phyloP scores from a whole-genome alignment of 331 rosid genomes.

The Cucumis variabilis region DNA sequence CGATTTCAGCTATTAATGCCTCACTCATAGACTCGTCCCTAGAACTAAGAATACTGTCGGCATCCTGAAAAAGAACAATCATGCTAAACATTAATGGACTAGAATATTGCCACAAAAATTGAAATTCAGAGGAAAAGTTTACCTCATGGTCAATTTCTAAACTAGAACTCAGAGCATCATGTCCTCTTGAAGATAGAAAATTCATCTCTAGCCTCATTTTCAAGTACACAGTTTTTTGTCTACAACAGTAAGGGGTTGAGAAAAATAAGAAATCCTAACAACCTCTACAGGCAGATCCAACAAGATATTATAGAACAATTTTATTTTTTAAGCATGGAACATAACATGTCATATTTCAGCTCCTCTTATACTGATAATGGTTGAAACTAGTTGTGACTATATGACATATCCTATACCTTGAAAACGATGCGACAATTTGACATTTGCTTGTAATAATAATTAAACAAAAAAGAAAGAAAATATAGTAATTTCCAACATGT shows the following conservation, averaged over 20 bases:
- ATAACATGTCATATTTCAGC: not conserved
- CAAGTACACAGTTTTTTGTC: too few species aligned
- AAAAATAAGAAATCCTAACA: too few species aligned
- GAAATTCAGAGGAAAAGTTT: conserved; percentile 35
- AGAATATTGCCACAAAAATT: conserved; percentile 32
- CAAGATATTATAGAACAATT: not conserved
- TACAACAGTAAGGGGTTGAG: too few species aligned
- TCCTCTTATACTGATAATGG: not conserved
- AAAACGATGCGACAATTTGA: not conserved
- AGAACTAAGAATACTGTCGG: conserved; percentile 43
- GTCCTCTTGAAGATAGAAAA: conserved; percentile 41
- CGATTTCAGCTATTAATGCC: conserved; percentile 63
- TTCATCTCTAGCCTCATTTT: conserved; percentile 53
- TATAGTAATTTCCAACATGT: not conserved
- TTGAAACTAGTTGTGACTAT: not conserved
- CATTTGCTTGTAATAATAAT: not conserved
- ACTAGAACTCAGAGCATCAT: conserved; percentile 39
- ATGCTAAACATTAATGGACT: conserved; percentile 25
- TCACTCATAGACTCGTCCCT: conserved; percentile 51
- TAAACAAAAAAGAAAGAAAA: not conserved
- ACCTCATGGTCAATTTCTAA: conserved; percentile 60
- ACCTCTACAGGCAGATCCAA: not conserved
- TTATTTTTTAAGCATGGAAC: not conserved
- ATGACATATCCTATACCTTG: not conserved
- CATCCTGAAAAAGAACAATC: conserved; percentile 50